Percentiles rank a stretch among this genome's conserved stretches.
Evolutionary conservation across 1,284 basidiomycete genomes (phyloP).

Genomic region (Leccinum subrobustum): DNA sequence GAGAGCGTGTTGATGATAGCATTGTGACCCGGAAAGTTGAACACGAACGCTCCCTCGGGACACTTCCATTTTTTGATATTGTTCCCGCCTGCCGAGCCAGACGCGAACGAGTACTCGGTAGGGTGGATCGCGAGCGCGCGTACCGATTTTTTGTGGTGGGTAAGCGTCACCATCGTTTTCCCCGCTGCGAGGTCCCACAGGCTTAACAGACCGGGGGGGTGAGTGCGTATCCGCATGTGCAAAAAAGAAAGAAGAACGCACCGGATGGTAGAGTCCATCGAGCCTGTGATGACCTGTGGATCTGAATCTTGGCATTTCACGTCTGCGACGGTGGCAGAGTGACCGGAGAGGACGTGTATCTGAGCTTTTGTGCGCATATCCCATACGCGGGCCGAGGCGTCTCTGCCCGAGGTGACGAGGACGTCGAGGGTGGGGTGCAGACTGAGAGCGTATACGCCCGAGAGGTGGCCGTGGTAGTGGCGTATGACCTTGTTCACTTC

Average conservation of each 20-base stretch:
- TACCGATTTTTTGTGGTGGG: constrained; percentile 98
- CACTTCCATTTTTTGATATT: constrained; percentile 99
- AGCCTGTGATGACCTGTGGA: constrained; percentile 96
- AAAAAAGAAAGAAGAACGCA: constrained; percentile 35
- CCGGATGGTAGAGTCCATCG: constrained; percentile 97
- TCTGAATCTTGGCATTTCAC: constrained; percentile 96
- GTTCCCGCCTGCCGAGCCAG: constrained; percentile 92
- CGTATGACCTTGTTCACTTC: constrained; percentile 99
- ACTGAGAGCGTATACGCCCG: constrained; percentile 89
- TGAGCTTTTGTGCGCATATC: constrained; percentile 98
- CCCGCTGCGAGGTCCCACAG: constrained; percentile 99
- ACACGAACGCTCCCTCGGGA: constrained; percentile 92
- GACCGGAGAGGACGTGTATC: constrained; percentile 91
- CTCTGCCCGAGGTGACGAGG: constrained; percentile 91
- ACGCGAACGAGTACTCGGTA: constrained; percentile 94
- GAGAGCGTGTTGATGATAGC: constrained; percentile 96
- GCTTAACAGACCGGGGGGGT: constrained; percentile 37
- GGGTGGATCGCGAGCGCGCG: constrained; percentile 93
- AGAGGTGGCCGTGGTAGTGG: constrained; percentile 97
- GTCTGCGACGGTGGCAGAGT: constrained; percentile 92
- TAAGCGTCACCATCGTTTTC: constrained; percentile 92
- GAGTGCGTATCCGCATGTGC: background rate
- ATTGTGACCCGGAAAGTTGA: constrained; percentile 95
- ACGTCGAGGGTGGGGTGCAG: constrained; percentile 96
- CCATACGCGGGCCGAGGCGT: constrained; percentile 96